Base-by-base conservation (phyloP, 176 grass and related monocot genomes). In the Oropetium thomaeum region DNA sequence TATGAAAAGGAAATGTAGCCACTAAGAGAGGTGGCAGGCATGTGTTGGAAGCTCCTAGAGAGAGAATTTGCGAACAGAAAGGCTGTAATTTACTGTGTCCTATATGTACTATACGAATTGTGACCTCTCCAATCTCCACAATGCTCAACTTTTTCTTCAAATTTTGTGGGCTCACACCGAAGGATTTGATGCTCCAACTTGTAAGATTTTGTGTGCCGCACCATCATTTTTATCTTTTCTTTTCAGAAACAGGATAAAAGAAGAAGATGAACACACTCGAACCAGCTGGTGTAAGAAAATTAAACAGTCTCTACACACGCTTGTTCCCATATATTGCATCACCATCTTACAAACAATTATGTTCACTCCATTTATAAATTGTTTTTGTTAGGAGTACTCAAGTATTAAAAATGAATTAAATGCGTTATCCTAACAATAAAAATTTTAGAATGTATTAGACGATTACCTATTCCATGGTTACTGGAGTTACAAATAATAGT, bases 161-260 rank as follows among this genome's bases (percentile, higher is more conserved):
- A 53, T 62, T 69, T 77, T 47, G 76, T 77, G 65, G 71, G 55
- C 20, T 5, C 71, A 76, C 17, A 39, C 29, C 23, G 23, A 65
- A 82, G 82, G 73, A 82, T 82, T 77, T 77, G 59, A 82, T 77
- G 79, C 85, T 58, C 37, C 45, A 76, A 62, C 35, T 64, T 70
- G 28, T 29, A 57, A 48, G 44, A 70, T 86, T 70, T 64, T 81
- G 57, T 62, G 37, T 69, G 38, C 37, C 37, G 30, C 55, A 70
- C 70, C 62, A 55, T 68, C 27, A 13, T 71, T 62, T 29, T 57
- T 20, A 51, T 51, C 16, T 29, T 29, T 34, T 32, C 26, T 34
- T 62, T 20, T 20, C 2, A 28, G 3, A 58, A 57, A 27, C 13
- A 57, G 5, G 9, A 22, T 39, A 29, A 61, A 43, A 31, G 10